These are phyloP conservation scores for Fusarium globosum DNA, from an alignment of 2,329 filamentous ascomycete genomes.

Conservation along the genomic window DNA sequence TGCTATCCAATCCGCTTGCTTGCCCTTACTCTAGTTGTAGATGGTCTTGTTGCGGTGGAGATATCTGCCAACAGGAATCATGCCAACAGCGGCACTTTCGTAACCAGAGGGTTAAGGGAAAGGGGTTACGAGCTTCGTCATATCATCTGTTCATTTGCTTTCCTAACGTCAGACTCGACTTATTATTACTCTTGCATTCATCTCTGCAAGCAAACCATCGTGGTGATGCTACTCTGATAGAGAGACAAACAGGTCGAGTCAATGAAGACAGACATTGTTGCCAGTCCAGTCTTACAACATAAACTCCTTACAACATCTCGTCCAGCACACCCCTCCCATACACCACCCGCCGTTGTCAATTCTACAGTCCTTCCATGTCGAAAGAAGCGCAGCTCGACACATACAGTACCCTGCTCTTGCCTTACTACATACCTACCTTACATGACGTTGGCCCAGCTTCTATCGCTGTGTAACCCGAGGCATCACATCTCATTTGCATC, in stretches of 20 bases:
- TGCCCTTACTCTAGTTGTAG: slow-evolving; percentile 31
- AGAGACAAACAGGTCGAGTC: slow-evolving; percentile 12
- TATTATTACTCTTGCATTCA: neutral
- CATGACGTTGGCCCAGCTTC: slow-evolving; percentile 34
- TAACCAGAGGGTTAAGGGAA: slow-evolving; percentile 22
- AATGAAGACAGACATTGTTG: neutral
- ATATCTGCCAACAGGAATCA: slow-evolving; percentile 33
- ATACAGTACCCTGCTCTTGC: neutral
- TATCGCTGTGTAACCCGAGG: slow-evolving; percentile 31
- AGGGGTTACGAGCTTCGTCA: slow-evolving; percentile 17
- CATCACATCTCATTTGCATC: slow-evolving; percentile 37
- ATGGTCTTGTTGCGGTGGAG: slow-evolving; percentile 37
- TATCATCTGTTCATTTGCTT: slow-evolving; percentile 18
- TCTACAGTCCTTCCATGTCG: slow-evolving; percentile 11
- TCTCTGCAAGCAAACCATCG: slow-evolving; percentile 21
- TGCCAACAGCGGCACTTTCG: slow-evolving; percentile 31
- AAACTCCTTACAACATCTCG: slow-evolving; percentile 36
- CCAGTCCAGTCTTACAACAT: slow-evolving; percentile 24
- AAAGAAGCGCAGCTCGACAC: slow-evolving; percentile 9
- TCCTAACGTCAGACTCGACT: slow-evolving; percentile 2
- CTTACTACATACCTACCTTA: slow-evolving; percentile 10
- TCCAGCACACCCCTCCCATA: slow-evolving; percentile 25
- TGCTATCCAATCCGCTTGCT: slow-evolving; percentile 24
- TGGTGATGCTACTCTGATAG: slow-evolving; percentile 32
- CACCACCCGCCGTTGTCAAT: slow-evolving; percentile 11